Base-by-base conservation (phyloP, 2,329 filamentous ascomycete species). In the Alternaria ethzedia region DNA sequence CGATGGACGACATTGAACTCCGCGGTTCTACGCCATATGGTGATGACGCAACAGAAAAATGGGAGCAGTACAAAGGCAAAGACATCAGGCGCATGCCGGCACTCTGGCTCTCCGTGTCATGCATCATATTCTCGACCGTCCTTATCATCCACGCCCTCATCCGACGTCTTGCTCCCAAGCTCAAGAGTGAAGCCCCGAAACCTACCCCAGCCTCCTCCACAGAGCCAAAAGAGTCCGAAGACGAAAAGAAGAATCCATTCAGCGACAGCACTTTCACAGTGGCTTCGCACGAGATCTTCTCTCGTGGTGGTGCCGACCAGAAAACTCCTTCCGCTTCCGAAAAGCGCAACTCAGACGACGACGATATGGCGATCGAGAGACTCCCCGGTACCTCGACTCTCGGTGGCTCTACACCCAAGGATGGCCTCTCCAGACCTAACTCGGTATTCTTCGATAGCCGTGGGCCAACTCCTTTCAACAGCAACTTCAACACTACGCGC, bases 1-100 rank as follows among this genome's bases (percentile, higher is more conserved):
- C 69, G 3, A 79, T 79, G 67, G 70, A 76, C 28, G 78, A 82
- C 57, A 65, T 69, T 28, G 69, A 69, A 10, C 69, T 82, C 12
- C 77, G 80, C 21, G 77, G 77, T 15, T 74, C 75, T 13, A 75
- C 75, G 5, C 47, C 73, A 5, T 78, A 72, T 43, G 6, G 57
- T 5, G 58, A 69, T 15, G 67, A 68, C 15, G 67, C 73, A 10
- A 75, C 68, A 6, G 32, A 65, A 12, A 70, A 71, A 32, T 80
- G 75, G 78, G 75, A 76, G 57, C 76, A 80, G 59, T 47, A 70
- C 21, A 60, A 64, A 2, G 54, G 61, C 11, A 71, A 71, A 6
- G 68, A 64, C 21, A 63, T 71, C 28, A 73, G 66, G 56, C 68
- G 75, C 28, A 76, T 74, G 68, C 74, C 75, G 11, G 74, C 77